Percentiles rank a stretch among this genome's conserved stretches.
These are phyloP conservation scores for Coniferiporia weirii DNA, from an alignment of 1,284 basidiomycete species.

Conservation along the genomic window DNA sequence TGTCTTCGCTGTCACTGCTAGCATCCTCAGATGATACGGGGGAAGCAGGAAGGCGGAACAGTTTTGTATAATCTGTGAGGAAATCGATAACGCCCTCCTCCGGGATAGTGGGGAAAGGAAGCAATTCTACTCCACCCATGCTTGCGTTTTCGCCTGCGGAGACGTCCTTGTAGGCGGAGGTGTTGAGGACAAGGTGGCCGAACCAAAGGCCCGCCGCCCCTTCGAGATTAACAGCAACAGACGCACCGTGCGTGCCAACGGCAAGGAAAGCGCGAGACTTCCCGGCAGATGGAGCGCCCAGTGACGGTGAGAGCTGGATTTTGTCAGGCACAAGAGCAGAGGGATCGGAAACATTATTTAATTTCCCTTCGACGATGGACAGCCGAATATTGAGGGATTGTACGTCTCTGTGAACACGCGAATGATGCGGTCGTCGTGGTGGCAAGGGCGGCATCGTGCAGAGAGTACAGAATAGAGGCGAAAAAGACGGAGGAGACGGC, in stretches of 20 bases:
- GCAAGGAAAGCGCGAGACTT: slow-evolving; percentile 26
- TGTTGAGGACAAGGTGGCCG: slow-evolving; percentile 38
- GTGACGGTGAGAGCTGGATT: neutral
- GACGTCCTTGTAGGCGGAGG: slow-evolving; percentile 16
- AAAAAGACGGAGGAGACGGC: slow-evolving; percentile 3
- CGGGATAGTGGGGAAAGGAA: slow-evolving; percentile 11
- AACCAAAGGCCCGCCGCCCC: slow-evolving; percentile 59
- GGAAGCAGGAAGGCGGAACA: slow-evolving; percentile 8
- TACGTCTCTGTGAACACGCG: slow-evolving; percentile 46
- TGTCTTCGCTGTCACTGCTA: slow-evolving; percentile 1
- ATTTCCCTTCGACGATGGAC: slow-evolving; percentile 49
- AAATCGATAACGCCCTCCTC: slow-evolving; percentile 11
- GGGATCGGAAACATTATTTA: slow-evolving; percentile 37
- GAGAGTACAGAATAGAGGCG: neutral
- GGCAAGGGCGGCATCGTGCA: neutral
- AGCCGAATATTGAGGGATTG: slow-evolving; percentile 77
- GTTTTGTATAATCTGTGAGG: neutral
- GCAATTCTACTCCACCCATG: slow-evolving; percentile 11
- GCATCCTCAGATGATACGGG: neutral
- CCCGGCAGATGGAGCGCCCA: neutral
- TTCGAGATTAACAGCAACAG: slow-evolving; percentile 49
- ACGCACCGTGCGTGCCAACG: slow-evolving; percentile 38
- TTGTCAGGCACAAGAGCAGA: neutral
- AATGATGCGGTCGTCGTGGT: neutral
- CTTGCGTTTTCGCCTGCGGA: neutral